These are phyloP conservation scores for Myochromella boudieri DNA, from an alignment of 768 basidiomycete genomes.

Conservation along the genomic window DNA sequence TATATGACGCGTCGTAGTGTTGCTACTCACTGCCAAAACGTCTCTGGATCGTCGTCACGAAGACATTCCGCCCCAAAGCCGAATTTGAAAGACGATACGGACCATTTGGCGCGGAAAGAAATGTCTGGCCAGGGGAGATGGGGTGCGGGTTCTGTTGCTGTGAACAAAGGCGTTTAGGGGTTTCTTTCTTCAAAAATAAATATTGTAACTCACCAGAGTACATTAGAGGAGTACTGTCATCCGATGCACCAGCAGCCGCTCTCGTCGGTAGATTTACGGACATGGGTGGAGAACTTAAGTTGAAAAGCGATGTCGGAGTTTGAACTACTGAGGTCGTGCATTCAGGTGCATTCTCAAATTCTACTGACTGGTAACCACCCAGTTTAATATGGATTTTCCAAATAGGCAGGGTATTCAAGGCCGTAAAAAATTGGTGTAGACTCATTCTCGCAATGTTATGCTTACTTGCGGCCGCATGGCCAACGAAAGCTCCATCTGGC, in stretches of 20 bases:
- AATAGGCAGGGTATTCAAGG: too few species aligned
- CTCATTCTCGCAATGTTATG: too few species aligned
- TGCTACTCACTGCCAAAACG: constrained; percentile 93
- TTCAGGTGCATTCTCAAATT: too few species aligned
- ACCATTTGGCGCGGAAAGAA: constrained; percentile 88
- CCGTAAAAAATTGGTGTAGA: too few species aligned
- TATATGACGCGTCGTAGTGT: background rate
- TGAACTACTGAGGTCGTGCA: too few species aligned
- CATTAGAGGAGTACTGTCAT: constrained; percentile 31
- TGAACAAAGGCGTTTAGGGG: constrained; percentile 14
- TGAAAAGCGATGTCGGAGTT: background rate
- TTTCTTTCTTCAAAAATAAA: background rate
- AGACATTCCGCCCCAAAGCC: constrained; percentile 95
- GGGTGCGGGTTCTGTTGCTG: constrained; percentile 49
- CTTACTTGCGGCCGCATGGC: too few species aligned
- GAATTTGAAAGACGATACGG: constrained; percentile 94
- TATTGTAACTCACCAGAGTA: constrained; percentile 30
- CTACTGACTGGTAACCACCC: too few species aligned
- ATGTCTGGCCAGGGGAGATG: constrained; percentile 77
- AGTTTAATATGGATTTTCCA: too few species aligned
- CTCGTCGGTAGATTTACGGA: constrained; percentile 21
- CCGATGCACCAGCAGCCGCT: constrained; percentile 22
- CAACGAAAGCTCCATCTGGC: too few species aligned
- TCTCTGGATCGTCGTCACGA: constrained; percentile 83
- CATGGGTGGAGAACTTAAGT: constrained; percentile 4